Evolutionary conservation across 2,329 filamentous ascomycete species (phyloP).

Genomic region (Trichoderma simmonsii): DNA sequence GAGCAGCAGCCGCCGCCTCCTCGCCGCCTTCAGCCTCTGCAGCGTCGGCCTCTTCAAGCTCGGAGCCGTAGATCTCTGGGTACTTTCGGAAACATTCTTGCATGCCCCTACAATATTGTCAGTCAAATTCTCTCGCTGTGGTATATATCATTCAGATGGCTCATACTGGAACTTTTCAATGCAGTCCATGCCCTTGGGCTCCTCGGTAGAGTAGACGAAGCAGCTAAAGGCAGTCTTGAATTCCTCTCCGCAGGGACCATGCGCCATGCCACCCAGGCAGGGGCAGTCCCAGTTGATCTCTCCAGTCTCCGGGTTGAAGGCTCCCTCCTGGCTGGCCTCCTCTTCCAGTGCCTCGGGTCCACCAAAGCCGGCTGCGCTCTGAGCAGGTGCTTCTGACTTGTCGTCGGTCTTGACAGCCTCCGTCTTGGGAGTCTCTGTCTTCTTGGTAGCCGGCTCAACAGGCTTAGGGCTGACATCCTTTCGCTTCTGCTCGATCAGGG

Average conservation of each 20-base stretch:
- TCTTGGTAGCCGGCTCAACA: conserved; percentile 14
- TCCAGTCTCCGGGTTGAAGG: conserved; percentile 96
- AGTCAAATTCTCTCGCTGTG: conserved; percentile 12
- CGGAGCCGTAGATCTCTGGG: conserved; percentile 88
- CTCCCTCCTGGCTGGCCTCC: conserved; percentile 81
- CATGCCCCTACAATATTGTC: conserved; percentile 67
- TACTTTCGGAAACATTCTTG: conserved; percentile 93
- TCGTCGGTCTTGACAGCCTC: conserved; percentile 25
- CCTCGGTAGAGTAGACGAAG: conserved; percentile 92
- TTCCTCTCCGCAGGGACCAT: conserved; percentile 91
- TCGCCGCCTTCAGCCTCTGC: conserved; percentile 28
- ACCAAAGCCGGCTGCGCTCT: conserved; percentile 25
- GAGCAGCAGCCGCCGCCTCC: background rate
- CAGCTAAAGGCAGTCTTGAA: conserved; percentile 97
- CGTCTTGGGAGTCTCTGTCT: conserved; percentile 24
- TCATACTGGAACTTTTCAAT: conserved; percentile 94
- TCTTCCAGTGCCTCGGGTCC: conserved; percentile 62
- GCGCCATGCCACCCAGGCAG: conserved; percentile 93
- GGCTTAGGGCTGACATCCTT: conserved; percentile 41
- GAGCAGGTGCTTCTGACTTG: conserved; percentile 27
- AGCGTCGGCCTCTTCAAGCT: conserved; percentile 57
- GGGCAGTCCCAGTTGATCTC: conserved; percentile 99
- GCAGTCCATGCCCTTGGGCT: conserved; percentile 97
- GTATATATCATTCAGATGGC: background rate
- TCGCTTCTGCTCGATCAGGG: conserved; percentile 62